Evolutionary conservation across 2,329 filamentous ascomycete species (phyloP).

Genomic region (Colletotrichum eremochloae): DNA sequence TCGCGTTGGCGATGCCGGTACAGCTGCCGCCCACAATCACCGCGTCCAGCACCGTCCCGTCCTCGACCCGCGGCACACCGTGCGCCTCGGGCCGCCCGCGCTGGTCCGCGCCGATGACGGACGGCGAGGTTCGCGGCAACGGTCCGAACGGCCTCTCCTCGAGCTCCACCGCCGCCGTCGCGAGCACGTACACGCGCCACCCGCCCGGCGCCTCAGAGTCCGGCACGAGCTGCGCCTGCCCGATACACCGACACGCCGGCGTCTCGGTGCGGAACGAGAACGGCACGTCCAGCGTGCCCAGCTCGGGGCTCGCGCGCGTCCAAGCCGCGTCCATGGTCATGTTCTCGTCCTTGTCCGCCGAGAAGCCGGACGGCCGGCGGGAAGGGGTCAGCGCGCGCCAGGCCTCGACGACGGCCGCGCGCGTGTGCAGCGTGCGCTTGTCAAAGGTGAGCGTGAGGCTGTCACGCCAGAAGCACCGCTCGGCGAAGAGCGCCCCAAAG

Average conservation of each 20-base stretch:
- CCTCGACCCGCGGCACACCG: constrained; percentile 14
- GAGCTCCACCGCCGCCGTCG: constrained; percentile 16
- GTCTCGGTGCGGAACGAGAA: constrained; percentile 20
- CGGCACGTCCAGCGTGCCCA: constrained; percentile 17
- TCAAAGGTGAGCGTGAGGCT: constrained; percentile 37
- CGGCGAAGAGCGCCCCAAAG: constrained; percentile 23
- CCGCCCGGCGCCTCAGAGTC: not conserved
- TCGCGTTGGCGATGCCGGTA: constrained; percentile 33
- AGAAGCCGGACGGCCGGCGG: constrained; percentile 7
- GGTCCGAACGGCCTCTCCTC: constrained; percentile 1
- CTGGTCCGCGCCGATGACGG: not conserved
- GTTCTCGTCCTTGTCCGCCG: not conserved
- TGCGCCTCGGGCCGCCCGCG: constrained; percentile 21
- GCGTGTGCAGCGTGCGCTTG: constrained; percentile 34
- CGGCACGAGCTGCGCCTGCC: constrained; percentile 22
- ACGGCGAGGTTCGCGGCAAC: constrained; percentile 4
- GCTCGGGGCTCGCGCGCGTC: not conserved
- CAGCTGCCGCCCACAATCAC: constrained; percentile 34
- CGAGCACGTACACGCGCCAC: constrained; percentile 20
- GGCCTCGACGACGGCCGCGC: constrained; percentile 9
- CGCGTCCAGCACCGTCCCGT: constrained; percentile 21
- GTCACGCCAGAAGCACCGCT: constrained; percentile 34
- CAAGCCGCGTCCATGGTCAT: constrained; percentile 14
- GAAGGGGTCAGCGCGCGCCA: constrained; percentile 10
- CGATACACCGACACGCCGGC: constrained; percentile 8